phyloP scores from a whole-genome alignment of 2,329 filamentous ascomycete species.

The Ascochyta pisi region DNA sequence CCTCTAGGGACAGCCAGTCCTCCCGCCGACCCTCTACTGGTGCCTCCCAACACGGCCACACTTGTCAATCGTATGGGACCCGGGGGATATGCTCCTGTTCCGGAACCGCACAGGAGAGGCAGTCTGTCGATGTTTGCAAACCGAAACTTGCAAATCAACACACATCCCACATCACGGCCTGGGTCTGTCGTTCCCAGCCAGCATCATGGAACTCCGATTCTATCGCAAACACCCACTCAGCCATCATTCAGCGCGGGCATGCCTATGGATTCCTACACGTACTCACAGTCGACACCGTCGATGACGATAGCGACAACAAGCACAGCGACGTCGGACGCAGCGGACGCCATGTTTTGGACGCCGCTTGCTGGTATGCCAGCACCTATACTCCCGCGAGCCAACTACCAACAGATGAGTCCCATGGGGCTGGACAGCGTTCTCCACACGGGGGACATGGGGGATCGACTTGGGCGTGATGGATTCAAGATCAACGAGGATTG shows the following conservation, averaged over 20 bases:
- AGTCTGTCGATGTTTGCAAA: slow-evolving; percentile 43
- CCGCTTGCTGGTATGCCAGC: slow-evolving; percentile 51
- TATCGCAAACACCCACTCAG: slow-evolving; percentile 21
- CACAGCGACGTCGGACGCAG: slow-evolving; percentile 22
- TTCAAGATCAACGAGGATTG: slow-evolving; percentile 43
- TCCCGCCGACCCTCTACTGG: slow-evolving; percentile 26
- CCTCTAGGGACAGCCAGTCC: slow-evolving; percentile 28
- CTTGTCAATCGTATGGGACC: slow-evolving; percentile 18
- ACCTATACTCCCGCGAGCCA: slow-evolving; percentile 43
- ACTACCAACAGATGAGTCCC: slow-evolving; percentile 34
- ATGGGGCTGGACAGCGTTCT: slow-evolving; percentile 48
- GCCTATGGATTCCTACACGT: slow-evolving; percentile 23
- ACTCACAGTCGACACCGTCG: slow-evolving; percentile 25
- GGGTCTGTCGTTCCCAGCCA: slow-evolving; percentile 24
- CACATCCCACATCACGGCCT: slow-evolving; percentile 24
- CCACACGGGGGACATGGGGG: slow-evolving; percentile 36
- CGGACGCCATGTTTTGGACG: slow-evolving; percentile 44
- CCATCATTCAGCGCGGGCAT: slow-evolving; percentile 18
- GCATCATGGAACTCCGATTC: slow-evolving; percentile 23
- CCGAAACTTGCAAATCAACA: slow-evolving; percentile 23
- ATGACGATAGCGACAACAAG: slow-evolving; percentile 19
- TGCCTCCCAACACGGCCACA: slow-evolving; percentile 21
- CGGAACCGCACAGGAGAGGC: slow-evolving; percentile 27
- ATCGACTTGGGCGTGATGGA: slow-evolving; percentile 43
- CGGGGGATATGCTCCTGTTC: slow-evolving; percentile 11